Evolutionary conservation across 2,329 filamentous ascomycete species (phyloP).

Genomic region (Verticillium zaregamsianum): DNA sequence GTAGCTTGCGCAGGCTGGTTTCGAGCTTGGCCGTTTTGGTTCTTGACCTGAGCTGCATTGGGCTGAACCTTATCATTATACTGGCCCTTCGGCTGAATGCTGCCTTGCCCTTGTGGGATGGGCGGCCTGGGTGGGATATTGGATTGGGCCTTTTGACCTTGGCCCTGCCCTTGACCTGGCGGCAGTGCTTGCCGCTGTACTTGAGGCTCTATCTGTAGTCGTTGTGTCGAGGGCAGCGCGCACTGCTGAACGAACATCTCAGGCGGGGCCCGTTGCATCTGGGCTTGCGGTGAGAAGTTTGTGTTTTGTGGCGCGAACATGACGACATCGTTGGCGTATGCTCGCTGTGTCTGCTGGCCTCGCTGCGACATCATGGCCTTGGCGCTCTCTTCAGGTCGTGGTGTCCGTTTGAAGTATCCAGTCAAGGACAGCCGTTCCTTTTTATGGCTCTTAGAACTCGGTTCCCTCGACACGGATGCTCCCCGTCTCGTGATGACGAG

Average conservation of each 20-base stretch:
- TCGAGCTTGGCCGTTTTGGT: not conserved
- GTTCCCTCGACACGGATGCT: constrained; percentile 9
- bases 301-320: not conserved
- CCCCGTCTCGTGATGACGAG: constrained; percentile 3
- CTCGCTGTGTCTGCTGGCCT: constrained; percentile 1
- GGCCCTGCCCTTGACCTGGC: not conserved
- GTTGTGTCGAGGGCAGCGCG: constrained; percentile 1
- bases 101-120: not conserved
- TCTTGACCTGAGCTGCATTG: not conserved
- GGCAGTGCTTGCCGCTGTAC: constrained; percentile 3
- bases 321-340: not conserved
- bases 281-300: constrained; percentile 1
- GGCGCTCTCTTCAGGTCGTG: constrained; percentile 25
- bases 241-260: constrained; percentile 5
- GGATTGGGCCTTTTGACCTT: constrained; percentile 1
- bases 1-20: not conserved
- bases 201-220: not conserved
- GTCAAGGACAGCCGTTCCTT: constrained; percentile 37
- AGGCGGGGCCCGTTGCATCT: constrained; percentile 11
- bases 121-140: not conserved
- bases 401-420: constrained; percentile 40
- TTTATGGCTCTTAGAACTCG: constrained; percentile 20
- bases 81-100: not conserved
- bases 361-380: constrained; percentile 17
- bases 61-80: not conserved